These are phyloP conservation scores for Tardiomyces digboiensis DNA, from an alignment of 1,139 yeast genomes.

Conservation along the genomic window DNA sequence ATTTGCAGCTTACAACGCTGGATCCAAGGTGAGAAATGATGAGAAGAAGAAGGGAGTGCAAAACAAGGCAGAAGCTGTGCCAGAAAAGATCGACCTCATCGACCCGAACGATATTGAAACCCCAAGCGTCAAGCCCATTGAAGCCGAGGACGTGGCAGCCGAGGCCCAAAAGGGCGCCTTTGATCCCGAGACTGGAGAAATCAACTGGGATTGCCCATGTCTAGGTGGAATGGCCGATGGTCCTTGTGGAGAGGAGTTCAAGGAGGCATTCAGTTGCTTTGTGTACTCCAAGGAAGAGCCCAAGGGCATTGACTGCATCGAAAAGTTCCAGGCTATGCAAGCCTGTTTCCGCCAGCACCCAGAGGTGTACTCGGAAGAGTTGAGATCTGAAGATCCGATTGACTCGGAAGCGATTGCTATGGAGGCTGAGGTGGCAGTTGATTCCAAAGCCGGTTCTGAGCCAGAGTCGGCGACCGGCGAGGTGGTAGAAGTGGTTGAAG, in stretches of 20 bases:
- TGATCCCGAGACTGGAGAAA: slow-evolving; percentile 97
- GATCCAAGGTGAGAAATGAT: slow-evolving; percentile 10
- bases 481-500: too few relatives aligned
- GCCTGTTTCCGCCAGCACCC: slow-evolving; percentile 90
- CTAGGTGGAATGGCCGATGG: slow-evolving; percentile 99
- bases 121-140: slow-evolving; percentile 2
- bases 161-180: slow-evolving; percentile 51
- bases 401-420: slow-evolving; percentile 29
- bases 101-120: not conserved
- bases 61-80: not conserved
- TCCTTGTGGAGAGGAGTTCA: slow-evolving; percentile 97
- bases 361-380: slow-evolving; percentile 88
- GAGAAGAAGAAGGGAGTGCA: slow-evolving; percentile 12
- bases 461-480: slow-evolving; percentile 4
- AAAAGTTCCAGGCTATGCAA: slow-evolving; percentile 89
- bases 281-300: slow-evolving; percentile 94
- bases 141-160: slow-evolving; percentile 7
- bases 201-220: slow-evolving; percentile 99
- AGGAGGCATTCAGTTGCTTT: slow-evolving; percentile 93
- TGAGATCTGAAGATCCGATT: slow-evolving; percentile 59
- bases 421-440: slow-evolving; percentile 3
- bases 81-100: not conserved
- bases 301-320: slow-evolving; percentile 94
- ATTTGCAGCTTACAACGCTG: not conserved
- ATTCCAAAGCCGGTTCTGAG: slow-evolving; percentile 12